Conservation (phyloP, 129 eudicot species). For the Sambucus nigra region DNA sequence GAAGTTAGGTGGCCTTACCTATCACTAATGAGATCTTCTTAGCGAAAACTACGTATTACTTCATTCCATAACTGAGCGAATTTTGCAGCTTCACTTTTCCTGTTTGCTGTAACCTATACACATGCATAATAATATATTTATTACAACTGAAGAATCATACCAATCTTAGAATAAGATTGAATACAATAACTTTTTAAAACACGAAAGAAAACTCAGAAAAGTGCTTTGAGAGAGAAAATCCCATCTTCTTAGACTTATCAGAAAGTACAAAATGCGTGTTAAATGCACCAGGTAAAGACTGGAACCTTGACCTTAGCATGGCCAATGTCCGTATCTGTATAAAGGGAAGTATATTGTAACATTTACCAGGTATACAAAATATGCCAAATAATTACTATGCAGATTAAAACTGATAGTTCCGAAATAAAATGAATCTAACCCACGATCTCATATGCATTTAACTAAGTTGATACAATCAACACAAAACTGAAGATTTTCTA, state of each 20-base stretch:
- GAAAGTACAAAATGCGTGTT: slow-evolving; percentile 75
- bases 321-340: slow-evolving; percentile 81
- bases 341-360: slow-evolving; percentile 1
- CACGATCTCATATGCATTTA: no score
- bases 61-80: slow-evolving; percentile 99
- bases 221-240: slow-evolving; percentile 69
- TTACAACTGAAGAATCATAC: background rate
- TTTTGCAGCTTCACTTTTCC: slow-evolving; percentile 94
- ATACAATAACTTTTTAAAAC: background rate
- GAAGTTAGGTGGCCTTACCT: slow-evolving; percentile 48
- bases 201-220: slow-evolving; percentile 54
- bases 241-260: slow-evolving; percentile 47
- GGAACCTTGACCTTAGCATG: slow-evolving; percentile 93
- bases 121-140: slow-evolving; percentile 1
- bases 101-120: slow-evolving; percentile 66
- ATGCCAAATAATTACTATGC: no score
- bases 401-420: no score
- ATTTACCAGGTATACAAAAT: background rate
- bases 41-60: slow-evolving; percentile 77
- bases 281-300: slow-evolving; percentile 97
- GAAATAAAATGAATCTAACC: no score
- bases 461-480: no score
- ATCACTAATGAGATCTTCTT: slow-evolving; percentile 97
- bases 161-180: background rate
- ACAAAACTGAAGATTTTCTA: no score